Conservation (phyloP, 371 early-diverging fungal genomes). For the Mucor irregularis region DNA sequence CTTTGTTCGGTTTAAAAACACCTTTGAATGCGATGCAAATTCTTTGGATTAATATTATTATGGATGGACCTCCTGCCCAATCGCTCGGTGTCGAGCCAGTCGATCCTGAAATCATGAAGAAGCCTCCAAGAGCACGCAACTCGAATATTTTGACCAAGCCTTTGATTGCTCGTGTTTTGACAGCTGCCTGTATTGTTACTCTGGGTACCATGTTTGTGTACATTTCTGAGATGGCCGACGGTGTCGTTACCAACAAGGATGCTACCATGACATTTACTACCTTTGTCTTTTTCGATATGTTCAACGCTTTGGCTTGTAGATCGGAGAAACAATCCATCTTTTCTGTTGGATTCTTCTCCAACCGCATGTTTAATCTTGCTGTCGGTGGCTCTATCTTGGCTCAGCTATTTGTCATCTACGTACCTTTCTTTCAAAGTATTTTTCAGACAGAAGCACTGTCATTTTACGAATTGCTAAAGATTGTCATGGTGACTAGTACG, state of each 20-base stretch:
- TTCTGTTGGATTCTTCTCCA: constrained; percentile 78
- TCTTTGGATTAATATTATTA: constrained; percentile 94
- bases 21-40: constrained; percentile 98
- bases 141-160: constrained; percentile 77
- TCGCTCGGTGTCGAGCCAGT: constrained; percentile 87
- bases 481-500: constrained; percentile 65
- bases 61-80: constrained; percentile 94
- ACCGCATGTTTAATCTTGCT: constrained; percentile 86
- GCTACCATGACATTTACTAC: constrained; percentile 98
- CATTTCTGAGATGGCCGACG: constrained; percentile 76
- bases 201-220: constrained; percentile 87
- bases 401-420: constrained; percentile 86
- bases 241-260: constrained; percentile 72
- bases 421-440: constrained; percentile 88
- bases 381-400: constrained; percentile 81
- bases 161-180: constrained; percentile 76
- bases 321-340: constrained; percentile 84
- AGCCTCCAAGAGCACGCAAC: constrained; percentile 76
- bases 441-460: constrained; percentile 90
- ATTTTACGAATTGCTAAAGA: constrained; percentile 67
- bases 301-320: constrained; percentile 91
- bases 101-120: constrained; percentile 80
- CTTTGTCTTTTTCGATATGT: constrained; percentile 96
- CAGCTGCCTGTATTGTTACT: constrained; percentile 82
- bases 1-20: constrained; percentile 83